phyloP scores from a whole-genome alignment of 2,329 filamentous ascomycete genomes.

The Akanthomyces lecanii region DNA sequence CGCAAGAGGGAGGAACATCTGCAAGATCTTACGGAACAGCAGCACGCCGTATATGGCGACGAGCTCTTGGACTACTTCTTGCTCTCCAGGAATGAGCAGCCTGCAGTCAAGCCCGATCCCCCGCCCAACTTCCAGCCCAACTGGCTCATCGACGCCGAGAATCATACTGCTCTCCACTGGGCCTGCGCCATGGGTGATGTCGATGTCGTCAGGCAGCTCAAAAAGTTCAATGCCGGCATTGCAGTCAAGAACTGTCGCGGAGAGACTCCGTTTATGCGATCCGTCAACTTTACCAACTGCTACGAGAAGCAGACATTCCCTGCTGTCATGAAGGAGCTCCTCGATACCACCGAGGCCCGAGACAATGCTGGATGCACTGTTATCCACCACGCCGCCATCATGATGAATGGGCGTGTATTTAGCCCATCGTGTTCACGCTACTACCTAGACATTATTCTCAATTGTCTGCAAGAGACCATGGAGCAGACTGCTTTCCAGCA shows the following conservation, averaged over 20 bases:
- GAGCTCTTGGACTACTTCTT: constrained; percentile 95
- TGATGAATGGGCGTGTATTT: constrained; percentile 73
- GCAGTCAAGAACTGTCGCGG: constrained; percentile 66
- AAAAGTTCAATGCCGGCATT: constrained; percentile 72
- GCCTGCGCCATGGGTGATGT: constrained; percentile 96
- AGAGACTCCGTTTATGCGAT: constrained; percentile 91
- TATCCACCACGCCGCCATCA: constrained; percentile 89
- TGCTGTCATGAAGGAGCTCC: constrained; percentile 74
- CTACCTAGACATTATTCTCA: constrained; percentile 87
- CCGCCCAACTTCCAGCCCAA: constrained; percentile 85
- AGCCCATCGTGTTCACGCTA: constrained; percentile 89
- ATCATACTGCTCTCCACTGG: constrained; percentile 93
- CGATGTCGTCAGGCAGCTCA: constrained; percentile 82
- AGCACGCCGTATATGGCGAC: constrained; percentile 88
- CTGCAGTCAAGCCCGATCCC: constrained; percentile 68
- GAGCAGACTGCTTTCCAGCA: constrained; percentile 72
- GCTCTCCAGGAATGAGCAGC: constrained; percentile 73
- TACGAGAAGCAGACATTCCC: constrained; percentile 91
- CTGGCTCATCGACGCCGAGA: constrained; percentile 87
- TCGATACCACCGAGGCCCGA: constrained; percentile 72
- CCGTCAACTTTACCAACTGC: constrained; percentile 95
- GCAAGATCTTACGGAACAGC: constrained; percentile 67
- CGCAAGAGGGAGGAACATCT: constrained; percentile 67
- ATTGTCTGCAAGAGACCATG: constrained; percentile 75
- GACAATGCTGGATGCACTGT: constrained; percentile 83